A percentile compares a stretch with the other conserved stretches of the same genome.
phyloP scores from a whole-genome alignment of 2,329 filamentous ascomycete species.

The Raffaelea deltoideospora region DNA sequence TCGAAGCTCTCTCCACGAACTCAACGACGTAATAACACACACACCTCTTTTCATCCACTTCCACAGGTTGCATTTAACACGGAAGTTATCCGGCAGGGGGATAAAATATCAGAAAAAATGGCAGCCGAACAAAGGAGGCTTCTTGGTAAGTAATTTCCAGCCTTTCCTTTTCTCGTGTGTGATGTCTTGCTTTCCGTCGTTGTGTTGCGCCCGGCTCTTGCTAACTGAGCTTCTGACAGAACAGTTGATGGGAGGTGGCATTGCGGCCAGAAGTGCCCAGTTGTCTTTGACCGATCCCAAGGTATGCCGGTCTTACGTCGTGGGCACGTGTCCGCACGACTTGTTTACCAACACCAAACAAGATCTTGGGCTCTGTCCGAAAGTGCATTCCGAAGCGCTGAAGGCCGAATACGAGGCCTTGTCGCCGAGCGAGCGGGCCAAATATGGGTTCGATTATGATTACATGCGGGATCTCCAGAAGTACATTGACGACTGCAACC shows the following conservation, averaged over 20 bases:
- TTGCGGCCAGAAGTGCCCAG: conserved; percentile 60
- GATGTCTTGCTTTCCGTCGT: neutral
- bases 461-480: conserved; percentile 93
- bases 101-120: too few species aligned
- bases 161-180: neutral
- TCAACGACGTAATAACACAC: too few species aligned
- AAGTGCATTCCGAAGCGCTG: conserved; percentile 74
- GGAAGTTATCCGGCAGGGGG: too few species aligned
- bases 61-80: too few species aligned
- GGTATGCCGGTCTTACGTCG: conserved; percentile 88
- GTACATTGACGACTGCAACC: conserved; percentile 94
- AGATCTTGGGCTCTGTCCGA: conserved; percentile 79
- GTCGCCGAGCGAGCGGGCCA: conserved; percentile 53
- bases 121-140: conserved; percentile 96
- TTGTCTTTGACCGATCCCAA: conserved; percentile 82
- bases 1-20: too few species aligned
- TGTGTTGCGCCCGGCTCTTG: neutral
- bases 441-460: conserved; percentile 87
- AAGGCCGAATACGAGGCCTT: conserved; percentile 79
- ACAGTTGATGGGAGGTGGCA: conserved; percentile 76
- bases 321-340: conserved; percentile 90
- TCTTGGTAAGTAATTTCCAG: conserved; percentile 40
- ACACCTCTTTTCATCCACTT: too few species aligned
- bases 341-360: conserved; percentile 99
- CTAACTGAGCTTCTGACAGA: conserved; percentile 40